A percentile compares a stretch with the other conserved stretches of the same genome.
Evolutionary conservation across 768 basidiomycete genomes (phyloP).

Genomic region (Boletus fagicola): DNA sequence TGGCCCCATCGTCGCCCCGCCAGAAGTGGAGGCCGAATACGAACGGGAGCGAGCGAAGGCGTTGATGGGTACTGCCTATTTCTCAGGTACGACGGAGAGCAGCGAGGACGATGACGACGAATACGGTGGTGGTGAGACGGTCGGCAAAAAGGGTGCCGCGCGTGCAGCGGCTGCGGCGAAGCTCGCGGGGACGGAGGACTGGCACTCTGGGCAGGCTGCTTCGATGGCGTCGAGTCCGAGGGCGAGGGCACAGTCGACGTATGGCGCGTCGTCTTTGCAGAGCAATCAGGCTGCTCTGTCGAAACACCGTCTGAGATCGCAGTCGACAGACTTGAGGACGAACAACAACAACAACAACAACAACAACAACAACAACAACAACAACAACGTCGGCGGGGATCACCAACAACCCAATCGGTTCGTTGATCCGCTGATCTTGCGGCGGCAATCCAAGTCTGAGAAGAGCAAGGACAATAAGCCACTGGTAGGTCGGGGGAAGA

Average conservation of each 20-base stretch:
- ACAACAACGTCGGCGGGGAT: too few relatives aligned
- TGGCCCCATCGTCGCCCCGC: slow-evolving; percentile 56
- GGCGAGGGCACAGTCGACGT: slow-evolving; percentile 59
- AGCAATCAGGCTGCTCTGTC: slow-evolving; percentile 27
- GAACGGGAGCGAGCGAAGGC: slow-evolving; percentile 27
- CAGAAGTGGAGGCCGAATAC: slow-evolving; percentile 29
- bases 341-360: slow-evolving; percentile 10
- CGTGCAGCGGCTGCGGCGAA: slow-evolving; percentile 34
- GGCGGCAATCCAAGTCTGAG: slow-evolving; percentile 58
- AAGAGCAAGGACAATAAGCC: slow-evolving; percentile 41
- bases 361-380: too few relatives aligned
- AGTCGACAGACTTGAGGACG: slow-evolving; percentile 36
- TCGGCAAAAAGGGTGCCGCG: slow-evolving; percentile 50
- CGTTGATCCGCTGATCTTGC: slow-evolving; percentile 71
- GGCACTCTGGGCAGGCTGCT: slow-evolving; percentile 10
- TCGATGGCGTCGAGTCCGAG: slow-evolving; percentile 27
- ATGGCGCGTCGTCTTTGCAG: slow-evolving; percentile 38
- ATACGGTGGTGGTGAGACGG: slow-evolving; percentile 42
- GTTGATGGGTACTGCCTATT: slow-evolving; percentile 41
- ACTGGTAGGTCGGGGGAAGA: slow-evolving; percentile 42
- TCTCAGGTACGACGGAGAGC: slow-evolving; percentile 40
- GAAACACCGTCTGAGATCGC: slow-evolving; percentile 37
- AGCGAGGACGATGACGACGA: slow-evolving; percentile 38
- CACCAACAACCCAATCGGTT: slow-evolving; percentile 43
- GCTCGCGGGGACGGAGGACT: slow-evolving; percentile 29